These are phyloP conservation scores for Pseudopithomyces chartarum DNA, from an alignment of 2,329 filamentous ascomycete genomes.

Conservation along the genomic window DNA sequence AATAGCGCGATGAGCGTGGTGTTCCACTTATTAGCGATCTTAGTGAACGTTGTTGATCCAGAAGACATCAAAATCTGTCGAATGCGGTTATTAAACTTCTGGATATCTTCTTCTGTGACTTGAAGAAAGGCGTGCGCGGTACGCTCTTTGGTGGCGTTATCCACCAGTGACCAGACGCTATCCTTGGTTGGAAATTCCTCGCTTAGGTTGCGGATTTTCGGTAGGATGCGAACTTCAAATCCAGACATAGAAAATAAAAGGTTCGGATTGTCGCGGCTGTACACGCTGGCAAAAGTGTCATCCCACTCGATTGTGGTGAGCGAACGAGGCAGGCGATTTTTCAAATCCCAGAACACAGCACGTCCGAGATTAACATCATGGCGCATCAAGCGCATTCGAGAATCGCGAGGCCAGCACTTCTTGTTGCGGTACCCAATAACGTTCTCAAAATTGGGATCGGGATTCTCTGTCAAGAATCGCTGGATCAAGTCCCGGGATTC, in stretches of 20 bases:
- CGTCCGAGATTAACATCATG: constrained; percentile 98
- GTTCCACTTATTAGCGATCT: constrained; percentile 99
- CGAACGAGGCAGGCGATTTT: constrained; percentile 92
- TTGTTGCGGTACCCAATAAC: constrained; percentile 99
- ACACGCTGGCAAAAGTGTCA: constrained; percentile 96
- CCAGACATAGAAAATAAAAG: constrained; percentile 97
- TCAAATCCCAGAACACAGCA: constrained; percentile 98
- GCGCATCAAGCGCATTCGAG: constrained; percentile 96
- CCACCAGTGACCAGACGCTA: constrained; percentile 95
- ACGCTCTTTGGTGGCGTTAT: constrained; percentile 95
- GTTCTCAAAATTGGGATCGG: constrained; percentile 98
- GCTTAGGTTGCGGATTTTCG: constrained; percentile 92
- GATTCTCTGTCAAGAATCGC: constrained; percentile 95
- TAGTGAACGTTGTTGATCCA: constrained; percentile 98
- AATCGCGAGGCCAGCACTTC: constrained; percentile 98
- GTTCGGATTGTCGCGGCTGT: constrained; percentile 97
- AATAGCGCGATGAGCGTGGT: constrained; percentile 95
- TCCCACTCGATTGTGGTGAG: constrained; percentile 99
- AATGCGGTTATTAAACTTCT: constrained; percentile 99
- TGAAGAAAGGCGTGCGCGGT: constrained; percentile 97
- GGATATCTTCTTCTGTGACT: constrained; percentile 96
- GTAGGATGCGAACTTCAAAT: constrained; percentile 94
- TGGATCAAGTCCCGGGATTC: constrained; percentile 96
- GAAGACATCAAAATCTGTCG: constrained; percentile 99
- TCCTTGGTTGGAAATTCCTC: constrained; percentile 98